Evolutionary conservation across 163 green algal species (phyloP).

Genomic region (Scenedesmus sp.): DNA sequence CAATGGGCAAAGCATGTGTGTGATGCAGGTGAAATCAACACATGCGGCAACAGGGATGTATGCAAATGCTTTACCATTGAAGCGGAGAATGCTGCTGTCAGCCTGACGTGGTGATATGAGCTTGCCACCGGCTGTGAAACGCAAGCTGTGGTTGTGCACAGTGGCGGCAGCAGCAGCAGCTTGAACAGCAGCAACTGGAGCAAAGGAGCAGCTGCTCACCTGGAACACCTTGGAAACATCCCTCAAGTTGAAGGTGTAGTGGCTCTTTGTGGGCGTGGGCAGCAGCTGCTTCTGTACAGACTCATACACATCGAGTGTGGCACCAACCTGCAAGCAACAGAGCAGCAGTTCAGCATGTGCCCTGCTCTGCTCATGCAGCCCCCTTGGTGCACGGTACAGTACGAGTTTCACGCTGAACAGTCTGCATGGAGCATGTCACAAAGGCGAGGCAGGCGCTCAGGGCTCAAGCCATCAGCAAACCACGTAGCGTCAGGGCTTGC

Average conservation of each 20-base stretch:
- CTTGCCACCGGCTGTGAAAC: background rate
- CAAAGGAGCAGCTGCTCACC: conserved; percentile 54
- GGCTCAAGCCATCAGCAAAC: background rate
- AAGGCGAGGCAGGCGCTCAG: background rate
- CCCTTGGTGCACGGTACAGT: no score
- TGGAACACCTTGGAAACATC: conserved; percentile 85
- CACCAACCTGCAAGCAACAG: conserved; percentile 58
- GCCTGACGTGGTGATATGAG: background rate
- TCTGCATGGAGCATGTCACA: background rate
- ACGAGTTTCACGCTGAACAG: no score
- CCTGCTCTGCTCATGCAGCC: background rate
- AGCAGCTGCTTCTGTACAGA: conserved; percentile 77
- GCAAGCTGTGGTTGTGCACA: background rate
- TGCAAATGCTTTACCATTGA: background rate
- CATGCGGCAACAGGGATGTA: background rate
- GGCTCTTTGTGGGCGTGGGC: conserved; percentile 80
- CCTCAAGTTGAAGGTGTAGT: conserved; percentile 87
- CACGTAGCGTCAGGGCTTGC: background rate
- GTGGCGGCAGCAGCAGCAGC: background rate
- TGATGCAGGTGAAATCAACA: no score
- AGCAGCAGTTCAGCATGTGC: background rate
- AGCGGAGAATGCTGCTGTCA: background rate
- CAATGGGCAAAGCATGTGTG: no score
- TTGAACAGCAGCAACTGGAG: no score
- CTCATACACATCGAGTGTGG: conserved; percentile 76